Evolutionary conservation across 805 yeast genomes (phyloP), one percentile per base, ranked within the genome.

Genomic region (Saccharomyces eubayanus): DNA sequence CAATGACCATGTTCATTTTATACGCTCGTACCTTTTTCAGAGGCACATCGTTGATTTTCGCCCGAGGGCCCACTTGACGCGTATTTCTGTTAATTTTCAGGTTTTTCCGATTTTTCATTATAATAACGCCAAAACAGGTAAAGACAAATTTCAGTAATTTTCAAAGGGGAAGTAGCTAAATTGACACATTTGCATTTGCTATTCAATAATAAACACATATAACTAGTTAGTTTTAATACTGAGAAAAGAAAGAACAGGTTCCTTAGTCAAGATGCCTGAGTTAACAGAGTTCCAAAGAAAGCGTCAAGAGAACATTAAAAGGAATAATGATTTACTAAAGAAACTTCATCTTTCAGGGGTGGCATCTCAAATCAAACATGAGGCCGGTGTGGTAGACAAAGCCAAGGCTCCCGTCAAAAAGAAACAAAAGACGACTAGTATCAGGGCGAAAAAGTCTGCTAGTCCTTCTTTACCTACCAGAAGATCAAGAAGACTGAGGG

Each of bases 401-500:
- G 64, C 61, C 36, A 62, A 58, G 46, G 60, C 46, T 28, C 47
- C 63, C 28, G 51, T 60, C 31, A 63, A 63, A 29, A 62, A 62
- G 40, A 64, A 59, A 53, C 53, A 63, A 58, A 50, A 63, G 65
- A 28, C 56, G 12, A 41, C 50, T 40, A 50, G 54, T 30, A 51
- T 41, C 5, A 51, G 47, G 21, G 43, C 51, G 16, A 57, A 47
- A 28, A 58, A 53, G 30, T 53, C 51, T 16, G 59, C 53, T 27
- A 53, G 60, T 8, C 56, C 60, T 43, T 63, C 65, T 9, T 56
- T 74, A 14, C 95, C 96, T 0, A 74, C 83, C 1, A 76, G 97
- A 65, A 77, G 90, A 56, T 89, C 97, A 0, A 76, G 89, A 50
- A 75, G 97, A 58, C 63, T 91, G 27, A 88, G 89, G 3, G 96